Evolutionary conservation across 257 asterid species (phyloP).

Genomic region (Haberlea rhodopensis): DNA sequence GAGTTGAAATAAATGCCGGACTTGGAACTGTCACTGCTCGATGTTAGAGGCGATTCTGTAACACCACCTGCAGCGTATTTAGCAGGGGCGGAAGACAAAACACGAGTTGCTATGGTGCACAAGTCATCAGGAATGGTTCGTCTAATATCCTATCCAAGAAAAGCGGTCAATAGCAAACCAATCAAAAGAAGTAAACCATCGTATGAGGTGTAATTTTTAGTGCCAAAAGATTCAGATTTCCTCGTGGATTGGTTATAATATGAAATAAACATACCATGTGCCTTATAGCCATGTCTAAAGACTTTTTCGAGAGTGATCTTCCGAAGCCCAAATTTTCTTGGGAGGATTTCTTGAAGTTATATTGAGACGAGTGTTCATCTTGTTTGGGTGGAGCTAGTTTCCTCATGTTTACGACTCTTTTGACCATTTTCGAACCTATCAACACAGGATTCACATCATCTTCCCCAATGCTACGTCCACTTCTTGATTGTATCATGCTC

Average conservation of each 20-base stretch:
- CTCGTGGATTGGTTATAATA: too few species aligned
- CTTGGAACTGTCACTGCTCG: conserved; percentile 48
- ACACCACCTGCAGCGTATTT: conserved; percentile 34
- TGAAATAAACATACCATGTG: conserved; percentile 66
- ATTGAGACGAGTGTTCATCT: conserved; percentile 34
- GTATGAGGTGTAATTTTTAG: too few species aligned
- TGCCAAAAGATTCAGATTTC: too few species aligned
- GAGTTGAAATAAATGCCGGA: conserved; percentile 36
- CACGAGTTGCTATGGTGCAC: conserved; percentile 29
- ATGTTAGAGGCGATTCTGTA: conserved; percentile 48
- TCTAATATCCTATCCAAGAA: conserved; percentile 57
- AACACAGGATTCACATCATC: conserved; percentile 76
- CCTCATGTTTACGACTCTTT: conserved; percentile 87
- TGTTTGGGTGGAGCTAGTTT: conserved; percentile 81
- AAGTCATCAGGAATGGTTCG: conserved; percentile 43
- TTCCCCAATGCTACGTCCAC: conserved; percentile 36
- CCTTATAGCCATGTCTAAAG: conserved; percentile 85
- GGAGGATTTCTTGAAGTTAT: conserved; percentile 45
- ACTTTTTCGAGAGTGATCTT: conserved; percentile 70
- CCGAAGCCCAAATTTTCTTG: conserved; percentile 68
- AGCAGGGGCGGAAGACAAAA: conserved; percentile 29
- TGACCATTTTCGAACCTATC: conserved; percentile 80
- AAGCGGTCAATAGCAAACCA: not conserved
- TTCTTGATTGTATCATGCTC: conserved; percentile 37
- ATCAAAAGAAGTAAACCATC: too few species aligned